A percentile compares a stretch with the other conserved stretches of the same genome.
phyloP scores from a whole-genome alignment of 2,329 filamentous ascomycete species.

The Fusarium pseudocircinatum region DNA sequence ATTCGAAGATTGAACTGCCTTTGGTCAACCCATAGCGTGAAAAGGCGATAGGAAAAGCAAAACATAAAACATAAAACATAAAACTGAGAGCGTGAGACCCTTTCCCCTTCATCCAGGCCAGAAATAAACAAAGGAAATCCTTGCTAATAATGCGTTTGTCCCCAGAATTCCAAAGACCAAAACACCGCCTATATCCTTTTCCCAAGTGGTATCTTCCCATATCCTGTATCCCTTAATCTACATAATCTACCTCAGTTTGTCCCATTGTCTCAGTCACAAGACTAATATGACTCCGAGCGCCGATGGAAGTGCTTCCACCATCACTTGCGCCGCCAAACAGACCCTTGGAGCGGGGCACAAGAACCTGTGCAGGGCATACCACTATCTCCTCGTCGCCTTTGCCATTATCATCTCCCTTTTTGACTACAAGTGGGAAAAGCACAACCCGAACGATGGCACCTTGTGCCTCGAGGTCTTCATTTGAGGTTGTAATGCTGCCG shows the following conservation, averaged over 20 bases:
- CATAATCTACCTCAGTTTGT: conserved; percentile 48
- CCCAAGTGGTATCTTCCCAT: conserved; percentile 33
- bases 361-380: conserved; percentile 92
- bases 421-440: conserved; percentile 94
- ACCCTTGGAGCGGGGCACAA: conserved; percentile 69
- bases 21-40: neutral
- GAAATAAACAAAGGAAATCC: conserved; percentile 20
- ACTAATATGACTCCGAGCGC: conserved; percentile 52
- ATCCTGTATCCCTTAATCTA: conserved; percentile 46
- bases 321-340: conserved; percentile 61
- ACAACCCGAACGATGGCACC: conserved; percentile 87
- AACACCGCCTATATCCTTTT: conserved; percentile 32
- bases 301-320: conserved; percentile 57
- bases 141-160: conserved; percentile 20
- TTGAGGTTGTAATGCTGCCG: conserved; percentile 66
- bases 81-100: conserved; percentile 31
- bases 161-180: conserved; percentile 12
- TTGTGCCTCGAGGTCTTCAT: conserved; percentile 82
- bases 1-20: conserved; percentile 11
- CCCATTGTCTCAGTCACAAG: conserved; percentile 49
- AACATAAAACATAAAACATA: conserved; percentile 27
- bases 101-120: neutral
- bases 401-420: conserved; percentile 90
- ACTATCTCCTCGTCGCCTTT: conserved; percentile 94
- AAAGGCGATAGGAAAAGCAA: neutral